Conservation (phyloP, 371 early-diverging fungal species). For the Syncephalastrum monosporum region DNA sequence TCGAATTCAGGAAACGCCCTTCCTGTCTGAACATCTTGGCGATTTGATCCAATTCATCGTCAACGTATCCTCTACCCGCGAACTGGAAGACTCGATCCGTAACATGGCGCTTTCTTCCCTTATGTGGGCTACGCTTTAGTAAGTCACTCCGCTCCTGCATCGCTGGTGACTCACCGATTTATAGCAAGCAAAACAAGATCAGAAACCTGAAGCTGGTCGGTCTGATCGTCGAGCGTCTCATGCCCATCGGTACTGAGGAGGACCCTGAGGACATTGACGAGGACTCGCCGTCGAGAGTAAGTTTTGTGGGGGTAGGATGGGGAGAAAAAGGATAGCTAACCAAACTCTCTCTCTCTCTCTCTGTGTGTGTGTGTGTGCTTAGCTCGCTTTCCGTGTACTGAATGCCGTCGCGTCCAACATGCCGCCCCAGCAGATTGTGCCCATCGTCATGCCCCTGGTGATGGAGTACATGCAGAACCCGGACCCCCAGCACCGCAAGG, state of each 20-base stretch:
- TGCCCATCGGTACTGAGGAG: slow-evolving; percentile 82
- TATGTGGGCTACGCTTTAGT: slow-evolving; percentile 76
- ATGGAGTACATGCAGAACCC: slow-evolving; percentile 71
- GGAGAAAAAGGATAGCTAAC: neutral
- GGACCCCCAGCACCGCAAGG: slow-evolving; percentile 72
- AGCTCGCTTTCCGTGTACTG: slow-evolving; percentile 65
- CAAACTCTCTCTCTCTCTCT: neutral
- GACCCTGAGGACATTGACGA: slow-evolving; percentile 82
- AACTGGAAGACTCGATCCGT: slow-evolving; percentile 67
- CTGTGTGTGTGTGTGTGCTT: too few species aligned
- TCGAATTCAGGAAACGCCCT: slow-evolving; percentile 61
- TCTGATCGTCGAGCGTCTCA: slow-evolving; percentile 68
- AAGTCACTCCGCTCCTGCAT: slow-evolving; percentile 27
- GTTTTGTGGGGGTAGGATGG: neutral
- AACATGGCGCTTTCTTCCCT: slow-evolving; percentile 78
- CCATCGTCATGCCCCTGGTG: slow-evolving; percentile 69
- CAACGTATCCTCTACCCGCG: slow-evolving; percentile 58
- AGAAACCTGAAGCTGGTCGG: slow-evolving; percentile 73
- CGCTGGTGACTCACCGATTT: neutral
- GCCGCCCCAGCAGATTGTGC: slow-evolving; percentile 85
- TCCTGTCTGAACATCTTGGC: slow-evolving; percentile 71
- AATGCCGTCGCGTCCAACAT: slow-evolving; percentile 75
- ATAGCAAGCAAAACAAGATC: slow-evolving; percentile 71
- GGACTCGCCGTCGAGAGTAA: slow-evolving; percentile 66
- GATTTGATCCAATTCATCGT: slow-evolving; percentile 77